Base-by-base conservation (phyloP, 2,329 filamentous ascomycete species). In the Diaporthe citriasiana region DNA sequence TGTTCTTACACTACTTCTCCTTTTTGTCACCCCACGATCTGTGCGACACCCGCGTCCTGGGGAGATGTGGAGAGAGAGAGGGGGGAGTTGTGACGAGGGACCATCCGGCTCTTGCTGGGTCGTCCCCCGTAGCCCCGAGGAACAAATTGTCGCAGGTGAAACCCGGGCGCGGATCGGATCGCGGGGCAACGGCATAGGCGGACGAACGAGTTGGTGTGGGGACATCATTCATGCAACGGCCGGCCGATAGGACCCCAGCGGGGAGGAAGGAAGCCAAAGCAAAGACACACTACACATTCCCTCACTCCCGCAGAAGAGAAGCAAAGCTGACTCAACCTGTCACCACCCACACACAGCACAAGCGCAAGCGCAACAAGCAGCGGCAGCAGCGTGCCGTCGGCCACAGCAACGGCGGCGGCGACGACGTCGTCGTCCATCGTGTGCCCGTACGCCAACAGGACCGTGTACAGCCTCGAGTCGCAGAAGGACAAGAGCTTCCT, bases 361-460 rank as follows among this genome's bases (percentile, higher is more conserved):
- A 68, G 17, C n/a, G 3, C 63, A 66, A 40, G 57, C 9, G n/a
- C 73, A 10, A 45, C 74, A 50, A 45, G 15, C 15, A 12, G 55
- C 63, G 71, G 30, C 38, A 57, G 33, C 68, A 72, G 40, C 35
- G 50, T 70, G 42, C 78, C 74, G 3, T 60, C 72, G 9, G 74
- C 76, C 2, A 76, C 73, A 6, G 72, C 76, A 22, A 70, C 75
- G 2, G 73, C 69, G 7, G 76, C 75, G 1, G 73, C 71, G 27
- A 47, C 50, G 0, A 38, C 70, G 2, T 42, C 70, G 3, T 10
- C 60, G 1, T 71, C 59, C 19, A 78, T 80, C 66, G n/a, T 56
- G 27, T 84, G 82, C 63, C 82, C 83, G 1, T 15, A 53, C 19
- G 78, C 80, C 74, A 84, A 85, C 76, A 77, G 79, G 42, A 84